These are phyloP conservation scores for Ormosia emarginata DNA, from an alignment of 306 rosid genomes.

Conservation along the genomic window DNA sequence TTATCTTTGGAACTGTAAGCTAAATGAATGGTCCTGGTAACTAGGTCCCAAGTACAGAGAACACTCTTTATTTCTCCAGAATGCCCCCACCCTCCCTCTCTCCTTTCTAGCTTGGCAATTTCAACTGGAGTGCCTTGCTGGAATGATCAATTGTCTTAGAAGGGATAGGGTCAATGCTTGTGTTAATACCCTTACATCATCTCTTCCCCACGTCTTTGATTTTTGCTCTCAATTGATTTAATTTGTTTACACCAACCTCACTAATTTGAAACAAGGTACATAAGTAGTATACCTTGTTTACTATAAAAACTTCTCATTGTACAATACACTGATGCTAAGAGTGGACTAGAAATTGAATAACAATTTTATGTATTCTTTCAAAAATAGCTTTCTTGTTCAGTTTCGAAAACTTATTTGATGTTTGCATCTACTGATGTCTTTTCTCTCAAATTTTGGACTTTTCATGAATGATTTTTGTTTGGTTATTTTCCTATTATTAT, in stretches of 20 bases:
- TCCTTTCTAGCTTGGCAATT: slow-evolving; percentile 16
- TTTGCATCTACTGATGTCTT: background rate
- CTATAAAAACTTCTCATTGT: slow-evolving; percentile 40
- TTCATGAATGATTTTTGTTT: background rate
- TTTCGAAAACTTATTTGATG: slow-evolving; percentile 12
- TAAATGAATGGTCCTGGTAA: slow-evolving; percentile 48
- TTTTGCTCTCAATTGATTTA: slow-evolving; percentile 62
- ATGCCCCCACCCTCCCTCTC: background rate
- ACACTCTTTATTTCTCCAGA: slow-evolving; percentile 3
- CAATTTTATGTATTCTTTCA: slow-evolving; percentile 41
- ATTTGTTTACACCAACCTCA: slow-evolving; percentile 51
- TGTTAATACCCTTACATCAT: slow-evolving; percentile 16
- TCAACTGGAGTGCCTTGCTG: slow-evolving; percentile 31
- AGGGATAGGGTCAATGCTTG: slow-evolving; percentile 33
- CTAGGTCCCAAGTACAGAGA: slow-evolving; percentile 12
- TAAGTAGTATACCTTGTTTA: slow-evolving; percentile 45
- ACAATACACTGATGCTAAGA: slow-evolving; percentile 38
- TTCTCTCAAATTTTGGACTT: background rate
- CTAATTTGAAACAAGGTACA: slow-evolving; percentile 44
- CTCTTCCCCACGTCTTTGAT: slow-evolving; percentile 45
- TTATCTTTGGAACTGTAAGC: slow-evolving; percentile 66
- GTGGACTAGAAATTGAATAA: slow-evolving; percentile 38
- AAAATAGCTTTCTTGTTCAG: slow-evolving; percentile 14
- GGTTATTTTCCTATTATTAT: background rate
- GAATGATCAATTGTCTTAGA: slow-evolving; percentile 17